Percentiles rank a stretch among this genome's conserved stretches.
Evolutionary conservation across 257 asterid genomes (phyloP).

Genomic region (Primulina tabacum): DNA sequence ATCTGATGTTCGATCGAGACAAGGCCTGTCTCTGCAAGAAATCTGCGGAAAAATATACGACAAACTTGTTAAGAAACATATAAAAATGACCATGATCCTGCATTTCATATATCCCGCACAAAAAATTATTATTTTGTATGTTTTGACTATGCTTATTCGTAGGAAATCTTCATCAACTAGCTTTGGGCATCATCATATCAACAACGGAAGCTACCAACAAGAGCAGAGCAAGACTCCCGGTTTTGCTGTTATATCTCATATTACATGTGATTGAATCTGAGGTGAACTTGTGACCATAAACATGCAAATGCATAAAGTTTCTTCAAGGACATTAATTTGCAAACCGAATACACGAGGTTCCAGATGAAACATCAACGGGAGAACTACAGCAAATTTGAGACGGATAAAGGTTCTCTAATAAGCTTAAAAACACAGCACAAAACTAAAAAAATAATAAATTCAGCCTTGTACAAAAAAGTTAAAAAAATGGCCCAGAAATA

Average conservation of each 20-base stretch:
- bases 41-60: conserved; percentile 39
- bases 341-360: background rate
- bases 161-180: background rate
- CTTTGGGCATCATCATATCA: background rate
- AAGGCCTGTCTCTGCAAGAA: conserved; percentile 81
- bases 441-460: no score
- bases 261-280: background rate
- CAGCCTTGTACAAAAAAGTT: background rate
- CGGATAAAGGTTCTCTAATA: background rate
- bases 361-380: background rate
- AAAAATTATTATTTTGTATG: background rate
- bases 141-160: no score
- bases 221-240: background rate
- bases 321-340: background rate
- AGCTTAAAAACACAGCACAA: no score
- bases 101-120: background rate
- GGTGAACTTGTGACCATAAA: no score
- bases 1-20: conserved; percentile 81
- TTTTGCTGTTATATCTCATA: background rate
- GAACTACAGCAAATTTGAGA: background rate
- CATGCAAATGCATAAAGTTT: no score
- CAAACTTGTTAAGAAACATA: conserved; percentile 11
- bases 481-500: background rate
- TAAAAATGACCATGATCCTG: background rate
- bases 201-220: background rate